A percentile compares a stretch with the other conserved stretches of the same genome.
phyloP scores from a whole-genome alignment of 257 asterid genomes.

The Coffea eugenioides region DNA sequence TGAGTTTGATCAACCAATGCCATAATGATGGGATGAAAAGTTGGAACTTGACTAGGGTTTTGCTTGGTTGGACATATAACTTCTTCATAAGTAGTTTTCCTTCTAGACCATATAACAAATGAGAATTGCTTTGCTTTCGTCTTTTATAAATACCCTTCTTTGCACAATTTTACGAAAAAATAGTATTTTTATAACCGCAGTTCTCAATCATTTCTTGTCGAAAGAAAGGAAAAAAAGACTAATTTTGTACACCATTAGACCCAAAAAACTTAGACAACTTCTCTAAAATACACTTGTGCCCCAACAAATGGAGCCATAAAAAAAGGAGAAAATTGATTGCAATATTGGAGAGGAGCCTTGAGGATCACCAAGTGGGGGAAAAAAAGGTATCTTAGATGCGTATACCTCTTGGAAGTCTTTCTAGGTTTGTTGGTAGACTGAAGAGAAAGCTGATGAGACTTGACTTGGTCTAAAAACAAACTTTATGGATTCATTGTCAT shows the following conservation, averaged over 20 bases:
- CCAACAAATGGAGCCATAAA: not conserved
- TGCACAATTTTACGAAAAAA: no score
- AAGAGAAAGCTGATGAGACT: constrained; percentile 15
- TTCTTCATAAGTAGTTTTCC: no score
- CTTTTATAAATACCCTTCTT: no score
- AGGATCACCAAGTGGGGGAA: not conserved
- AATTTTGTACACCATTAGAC: no score
- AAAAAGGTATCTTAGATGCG: no score
- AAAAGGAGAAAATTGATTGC: not conserved
- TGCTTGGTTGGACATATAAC: no score
- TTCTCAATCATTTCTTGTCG: no score
- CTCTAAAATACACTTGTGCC: not conserved
- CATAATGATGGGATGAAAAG: not conserved
- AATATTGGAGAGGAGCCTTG: not conserved
- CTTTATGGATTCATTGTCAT: constrained; percentile 11
- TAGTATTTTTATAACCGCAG: no score
- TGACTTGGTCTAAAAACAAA: constrained; percentile 29
- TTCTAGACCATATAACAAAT: no score
- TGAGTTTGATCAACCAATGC: constrained; percentile 7
- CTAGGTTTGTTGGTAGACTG: not conserved
- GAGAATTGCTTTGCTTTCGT: no score
- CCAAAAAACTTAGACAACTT: no score
- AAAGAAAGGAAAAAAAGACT: no score
- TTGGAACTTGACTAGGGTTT: not conserved
- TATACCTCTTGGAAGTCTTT: not conserved